Evolutionary conservation across 192 early-diverging fungal genomes (phyloP).

Genomic region (Piromyces finnis): DNA sequence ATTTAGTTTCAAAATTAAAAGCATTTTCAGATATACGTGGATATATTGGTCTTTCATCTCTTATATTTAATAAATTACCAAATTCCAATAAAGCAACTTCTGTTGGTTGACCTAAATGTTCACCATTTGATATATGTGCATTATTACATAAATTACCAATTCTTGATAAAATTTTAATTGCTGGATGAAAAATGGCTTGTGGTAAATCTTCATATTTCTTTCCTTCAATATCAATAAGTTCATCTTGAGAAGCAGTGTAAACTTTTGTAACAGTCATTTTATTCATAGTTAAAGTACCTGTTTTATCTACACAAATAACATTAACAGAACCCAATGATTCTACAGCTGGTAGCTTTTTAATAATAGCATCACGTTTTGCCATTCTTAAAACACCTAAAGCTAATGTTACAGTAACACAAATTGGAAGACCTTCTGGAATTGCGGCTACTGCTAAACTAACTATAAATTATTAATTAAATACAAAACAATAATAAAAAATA

Average conservation of each 20-base stretch:
- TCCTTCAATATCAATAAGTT: constrained; percentile 1
- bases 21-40: constrained; percentile 58
- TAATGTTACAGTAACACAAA: constrained; percentile 91
- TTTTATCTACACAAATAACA: constrained; percentile 93
- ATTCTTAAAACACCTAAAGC: constrained; percentile 83
- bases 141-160: constrained; percentile 86
- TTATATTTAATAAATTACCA: constrained; percentile 24
- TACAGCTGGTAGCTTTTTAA: constrained; percentile 86
- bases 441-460: constrained; percentile 88
- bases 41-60: constrained; percentile 46
- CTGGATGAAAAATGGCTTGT: constrained; percentile 4
- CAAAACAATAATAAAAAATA: too few relatives aligned
- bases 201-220: constrained; percentile 1
- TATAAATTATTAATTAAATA: constrained; percentile 2
- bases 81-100: constrained; percentile 82
- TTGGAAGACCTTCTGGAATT: constrained; percentile 94
- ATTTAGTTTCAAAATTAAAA: constrained; percentile 87
- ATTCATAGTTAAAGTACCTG: constrained; percentile 89
- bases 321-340: constrained; percentile 88
- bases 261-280: constrained; percentile 81
- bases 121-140: constrained; percentile 44
- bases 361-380: constrained; percentile 79
- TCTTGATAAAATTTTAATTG: constrained; percentile 21
- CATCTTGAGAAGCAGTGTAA: constrained; percentile 9
- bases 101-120: constrained; percentile 76